These are phyloP conservation scores for Saraca asoca DNA, from an alignment of 331 rosid genomes.

Conservation along the genomic window DNA sequence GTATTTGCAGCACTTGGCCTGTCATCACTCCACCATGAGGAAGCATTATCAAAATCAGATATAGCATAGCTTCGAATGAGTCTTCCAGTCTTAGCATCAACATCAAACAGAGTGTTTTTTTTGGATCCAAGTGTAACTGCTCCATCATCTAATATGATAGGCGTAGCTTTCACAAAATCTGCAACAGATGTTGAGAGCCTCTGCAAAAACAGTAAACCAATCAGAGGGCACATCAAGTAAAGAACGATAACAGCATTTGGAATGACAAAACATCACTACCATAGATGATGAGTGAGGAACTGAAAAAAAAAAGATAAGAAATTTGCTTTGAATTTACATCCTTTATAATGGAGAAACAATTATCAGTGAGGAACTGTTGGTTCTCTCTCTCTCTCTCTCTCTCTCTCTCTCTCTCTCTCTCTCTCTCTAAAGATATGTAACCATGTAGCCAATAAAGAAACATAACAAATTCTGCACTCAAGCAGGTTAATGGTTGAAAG, in stretches of 20 bases:
- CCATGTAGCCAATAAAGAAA: no score
- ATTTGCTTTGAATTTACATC: background rate
- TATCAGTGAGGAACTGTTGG: no score
- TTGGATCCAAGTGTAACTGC: conserved; percentile 73
- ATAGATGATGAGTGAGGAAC: background rate
- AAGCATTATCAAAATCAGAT: conserved; percentile 33
- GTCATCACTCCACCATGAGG: conserved; percentile 36
- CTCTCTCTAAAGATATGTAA: no score
- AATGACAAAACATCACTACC: conserved; percentile 15
- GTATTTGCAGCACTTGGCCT: conserved; percentile 5
- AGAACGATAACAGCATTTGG: conserved; percentile 5
- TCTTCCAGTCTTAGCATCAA: conserved; percentile 65
- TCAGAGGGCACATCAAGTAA: conserved; percentile 5
- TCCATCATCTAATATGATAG: conserved; percentile 66
- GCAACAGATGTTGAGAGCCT: conserved; percentile 54
- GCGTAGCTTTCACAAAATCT: conserved; percentile 58
- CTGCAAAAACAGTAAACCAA: conserved; percentile 50
- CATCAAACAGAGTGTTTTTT: conserved; percentile 58
- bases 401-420: no score
- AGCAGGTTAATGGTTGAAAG: no score
- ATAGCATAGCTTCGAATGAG: conserved; percentile 43
- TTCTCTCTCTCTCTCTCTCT: no score
- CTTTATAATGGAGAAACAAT: no score
- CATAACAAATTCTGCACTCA: no score
- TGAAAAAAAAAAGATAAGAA: background rate